These are phyloP conservation scores for Achaetomiella virescens DNA, from an alignment of 495 filamentous ascomycete species.

Conservation along the genomic window DNA sequence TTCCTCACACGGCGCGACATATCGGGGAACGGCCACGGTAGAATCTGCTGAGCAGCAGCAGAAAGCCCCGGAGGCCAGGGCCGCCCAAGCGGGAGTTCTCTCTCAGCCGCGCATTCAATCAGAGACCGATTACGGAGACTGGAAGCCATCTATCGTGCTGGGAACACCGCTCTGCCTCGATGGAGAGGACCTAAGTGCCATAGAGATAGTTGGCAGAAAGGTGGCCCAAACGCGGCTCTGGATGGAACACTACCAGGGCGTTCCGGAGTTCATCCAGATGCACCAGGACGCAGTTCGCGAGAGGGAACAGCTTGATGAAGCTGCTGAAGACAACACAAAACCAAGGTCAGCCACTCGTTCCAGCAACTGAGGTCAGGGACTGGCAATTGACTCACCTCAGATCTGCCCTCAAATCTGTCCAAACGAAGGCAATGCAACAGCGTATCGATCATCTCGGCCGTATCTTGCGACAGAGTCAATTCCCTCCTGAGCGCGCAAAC, in stretches of 20 bases:
- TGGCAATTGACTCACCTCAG: conserved; percentile 14
- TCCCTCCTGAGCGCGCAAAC: conserved; percentile 37
- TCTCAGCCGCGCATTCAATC: neutral
- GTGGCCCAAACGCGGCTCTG: conserved; percentile 33
- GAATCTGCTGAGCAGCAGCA: neutral
- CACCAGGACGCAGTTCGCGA: conserved; percentile 29
- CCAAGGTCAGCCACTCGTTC: conserved; percentile 25
- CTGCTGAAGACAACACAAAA: conserved; percentile 34
- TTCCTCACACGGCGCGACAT: conserved; percentile 1
- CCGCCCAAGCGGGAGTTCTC: neutral
- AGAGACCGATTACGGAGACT: neutral
- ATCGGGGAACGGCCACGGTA: conserved; percentile 11
- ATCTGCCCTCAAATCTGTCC: conserved; percentile 15
- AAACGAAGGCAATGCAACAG: conserved; percentile 23
- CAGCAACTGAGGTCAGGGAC: neutral
- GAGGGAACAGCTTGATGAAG: conserved; percentile 32
- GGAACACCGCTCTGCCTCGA: conserved; percentile 21
- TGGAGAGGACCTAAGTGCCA: conserved; percentile 35
- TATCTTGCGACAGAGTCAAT: conserved; percentile 29
- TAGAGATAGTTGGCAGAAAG: conserved; percentile 36
- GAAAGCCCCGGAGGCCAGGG: neutral
- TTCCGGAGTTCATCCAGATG: conserved; percentile 25
- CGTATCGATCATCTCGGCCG: conserved; percentile 29
- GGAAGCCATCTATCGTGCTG: conserved; percentile 22
- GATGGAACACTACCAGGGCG: conserved; percentile 21